Evolutionary conservation across 2,329 filamentous ascomycete species (phyloP), one percentile per base, ranked within the genome.

Genomic region (Penicillium freii): DNA sequence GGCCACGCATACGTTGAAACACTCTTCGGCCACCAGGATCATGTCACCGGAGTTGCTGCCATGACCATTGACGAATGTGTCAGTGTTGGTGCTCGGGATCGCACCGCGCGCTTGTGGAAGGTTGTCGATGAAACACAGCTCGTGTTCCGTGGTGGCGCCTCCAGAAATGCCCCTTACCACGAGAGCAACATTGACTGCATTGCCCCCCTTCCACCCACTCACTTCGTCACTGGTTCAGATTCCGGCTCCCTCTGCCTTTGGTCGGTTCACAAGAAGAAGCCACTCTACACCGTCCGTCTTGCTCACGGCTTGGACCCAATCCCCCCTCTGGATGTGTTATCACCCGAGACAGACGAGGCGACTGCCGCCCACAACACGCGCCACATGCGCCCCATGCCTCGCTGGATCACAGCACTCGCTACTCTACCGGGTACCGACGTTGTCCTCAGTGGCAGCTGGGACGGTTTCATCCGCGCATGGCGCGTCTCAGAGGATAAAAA

Each of bases 1-100:
- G 92, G 95, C 72, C 82, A 96, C 60, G 91, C 93, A 45, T 99
- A 97, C 70, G 85, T 97, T 31, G 94, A 99, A 75, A 97, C 93
- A 0, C 81, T 99, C 0, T 97, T 97, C 71, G 94, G 94, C 44
- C 94, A 99, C 76, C 93, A 97, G 71, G 93, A 97, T 71, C 84
- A 90, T 62, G 89, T 97, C 5, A 82, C 93, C 38, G 90, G 92
- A 69, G 85, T 99, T 54, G 89, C 90, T 62, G 88, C 91, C 23
- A 82, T 96, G 61, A 87, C 88, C 2, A 87, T 92, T 66, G 94
- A 97, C 74, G 87, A 91, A 48, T 97, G 94, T 71, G 83, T 97
- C 58, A 94, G 88, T 60, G 94, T 96, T 19, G 94, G 94, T 54
- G 89, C 91, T 6, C 84, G 94, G 63, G 94, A 99, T 73, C 87